These are phyloP conservation scores for Candida taoyuanica DNA, from an alignment of 805 yeast genomes.

Conservation along the genomic window DNA sequence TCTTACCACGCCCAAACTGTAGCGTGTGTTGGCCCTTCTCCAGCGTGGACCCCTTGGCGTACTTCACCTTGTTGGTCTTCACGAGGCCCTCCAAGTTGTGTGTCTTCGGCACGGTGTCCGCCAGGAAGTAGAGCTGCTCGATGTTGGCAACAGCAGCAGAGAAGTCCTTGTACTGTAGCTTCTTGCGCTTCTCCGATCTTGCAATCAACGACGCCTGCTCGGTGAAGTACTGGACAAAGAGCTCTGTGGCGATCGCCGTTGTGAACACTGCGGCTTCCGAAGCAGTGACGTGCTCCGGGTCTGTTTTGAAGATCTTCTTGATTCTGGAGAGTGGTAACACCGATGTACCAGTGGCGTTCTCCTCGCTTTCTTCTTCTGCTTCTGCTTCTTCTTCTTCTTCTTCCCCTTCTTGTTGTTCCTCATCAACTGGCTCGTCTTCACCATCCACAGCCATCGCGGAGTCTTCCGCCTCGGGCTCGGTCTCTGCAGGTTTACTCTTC, in stretches of 20 bases:
- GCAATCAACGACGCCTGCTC: slow-evolving; percentile 68
- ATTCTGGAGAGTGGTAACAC: slow-evolving; percentile 63
- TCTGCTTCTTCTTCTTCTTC: slow-evolving; percentile 9
- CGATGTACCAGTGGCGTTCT: slow-evolving; percentile 29
- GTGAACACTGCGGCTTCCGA: slow-evolving; percentile 71
- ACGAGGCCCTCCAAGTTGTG: slow-evolving; percentile 46
- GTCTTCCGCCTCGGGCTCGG: background rate
- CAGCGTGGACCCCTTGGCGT: slow-evolving; percentile 19
- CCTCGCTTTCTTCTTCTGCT: slow-evolving; percentile 20
- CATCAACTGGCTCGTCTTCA: slow-evolving; percentile 1
- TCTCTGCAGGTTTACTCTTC: background rate
- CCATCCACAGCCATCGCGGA: slow-evolving; percentile 4
- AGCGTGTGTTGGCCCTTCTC: slow-evolving; percentile 41
- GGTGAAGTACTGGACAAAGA: slow-evolving; percentile 63
- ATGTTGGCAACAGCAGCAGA: slow-evolving; percentile 55
- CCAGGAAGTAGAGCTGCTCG: slow-evolving; percentile 58
- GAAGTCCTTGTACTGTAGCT: slow-evolving; percentile 66
- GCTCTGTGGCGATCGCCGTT: slow-evolving; percentile 72
- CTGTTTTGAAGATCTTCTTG: slow-evolving; percentile 68
- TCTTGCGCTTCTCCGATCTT: slow-evolving; percentile 60
- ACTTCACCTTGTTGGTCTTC: slow-evolving; percentile 35
- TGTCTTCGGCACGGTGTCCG: slow-evolving; percentile 64
- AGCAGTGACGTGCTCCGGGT: slow-evolving; percentile 65
- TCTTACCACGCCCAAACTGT: slow-evolving; percentile 22
- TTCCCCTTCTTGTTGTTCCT: slow-evolving; percentile 1